Percentiles rank a stretch among this genome's conserved stretches.
Conservation (phyloP, 805 yeast species). For the Starmerella apicola region DNA sequence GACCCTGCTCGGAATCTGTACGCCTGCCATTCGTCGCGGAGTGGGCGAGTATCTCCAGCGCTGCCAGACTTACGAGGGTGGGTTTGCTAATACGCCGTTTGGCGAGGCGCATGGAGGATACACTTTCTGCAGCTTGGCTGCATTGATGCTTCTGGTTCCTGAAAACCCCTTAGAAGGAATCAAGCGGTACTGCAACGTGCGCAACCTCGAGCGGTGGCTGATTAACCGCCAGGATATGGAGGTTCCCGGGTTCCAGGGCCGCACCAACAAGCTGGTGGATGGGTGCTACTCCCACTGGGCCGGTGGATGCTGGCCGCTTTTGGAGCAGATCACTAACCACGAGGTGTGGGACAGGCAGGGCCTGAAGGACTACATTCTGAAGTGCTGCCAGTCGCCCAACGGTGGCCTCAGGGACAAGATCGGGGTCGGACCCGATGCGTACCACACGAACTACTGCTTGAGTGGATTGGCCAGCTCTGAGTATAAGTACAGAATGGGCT, state of each 20-base stretch:
- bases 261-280: conserved; percentile 87
- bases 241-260: conserved; percentile 85
- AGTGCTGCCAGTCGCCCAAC: conserved; percentile 55
- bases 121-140: conserved; percentile 76
- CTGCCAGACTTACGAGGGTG: conserved; percentile 93
- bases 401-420: conserved; percentile 92
- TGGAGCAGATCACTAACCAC: conserved; percentile 37
- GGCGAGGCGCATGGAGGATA: conserved; percentile 98
- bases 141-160: conserved; percentile 37
- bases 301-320: conserved; percentile 58
- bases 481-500: conserved; percentile 28
- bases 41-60: conserved; percentile 45
- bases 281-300: conserved; percentile 96
- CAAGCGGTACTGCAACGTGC: conserved; percentile 35
- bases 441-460: conserved; percentile 79
- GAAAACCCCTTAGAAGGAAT: conserved; percentile 26
- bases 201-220: conserved; percentile 49
- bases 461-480: conserved; percentile 60
- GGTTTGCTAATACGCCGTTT: conserved; percentile 72
- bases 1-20: conserved; percentile 42
- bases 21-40: conserved; percentile 40
- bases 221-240: conserved; percentile 44
- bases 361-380: conserved; percentile 50
- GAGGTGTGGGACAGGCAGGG: conserved; percentile 41
- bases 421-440: conserved; percentile 63